Base-by-base conservation (phyloP, 1,139 yeast species). In the Hanseniaspora uvarum region DNA sequence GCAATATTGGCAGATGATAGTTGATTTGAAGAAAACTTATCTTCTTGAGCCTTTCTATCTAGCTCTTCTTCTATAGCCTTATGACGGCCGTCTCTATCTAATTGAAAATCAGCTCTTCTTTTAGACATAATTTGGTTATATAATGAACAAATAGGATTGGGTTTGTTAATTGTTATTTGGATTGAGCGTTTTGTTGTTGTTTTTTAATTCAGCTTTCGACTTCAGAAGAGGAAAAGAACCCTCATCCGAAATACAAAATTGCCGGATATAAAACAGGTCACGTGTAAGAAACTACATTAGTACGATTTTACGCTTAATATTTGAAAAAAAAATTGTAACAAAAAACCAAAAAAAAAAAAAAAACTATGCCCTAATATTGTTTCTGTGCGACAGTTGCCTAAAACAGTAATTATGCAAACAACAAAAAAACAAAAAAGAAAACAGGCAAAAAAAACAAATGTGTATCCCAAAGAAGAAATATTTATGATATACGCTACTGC, bases 1-100 rank as follows among this genome's bases (percentile, higher is more conserved):
- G 92, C 78, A 75, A 87, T 68, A 5, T 79, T 80, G 4, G 74
- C 79, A 1, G 77, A 73, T 6, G 84, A 74, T 0, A 95, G 95
- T 48, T 63, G 60, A 24, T 60, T 62, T 34, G 72, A 72, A n/a
- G 65, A 63, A 18, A 62, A 60, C n/a, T 64, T 63, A 4, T 58
- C 65, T 26, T 64, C 70, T 24, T 67, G 74, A 30, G 69, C 77
- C 16, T 43, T 28, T 37, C 34, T 44, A 4, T 37, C 38, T 23
- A 54, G 21, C 23, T 54, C 48, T 16, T 37, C 53, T 30, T 50
- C 53, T 12, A 43, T 44, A 16, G 40, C 44, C 36, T 48, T 37
- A 28, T 53, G 52, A 21, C 43, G 46, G 23, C 53, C 55, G 56
- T 77, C 80, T 60, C 77, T 71, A 44, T 79, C 74, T 59, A 79